phyloP scores from a whole-genome alignment of 305 asterid genomes.

The Fraxinus baroniana region DNA sequence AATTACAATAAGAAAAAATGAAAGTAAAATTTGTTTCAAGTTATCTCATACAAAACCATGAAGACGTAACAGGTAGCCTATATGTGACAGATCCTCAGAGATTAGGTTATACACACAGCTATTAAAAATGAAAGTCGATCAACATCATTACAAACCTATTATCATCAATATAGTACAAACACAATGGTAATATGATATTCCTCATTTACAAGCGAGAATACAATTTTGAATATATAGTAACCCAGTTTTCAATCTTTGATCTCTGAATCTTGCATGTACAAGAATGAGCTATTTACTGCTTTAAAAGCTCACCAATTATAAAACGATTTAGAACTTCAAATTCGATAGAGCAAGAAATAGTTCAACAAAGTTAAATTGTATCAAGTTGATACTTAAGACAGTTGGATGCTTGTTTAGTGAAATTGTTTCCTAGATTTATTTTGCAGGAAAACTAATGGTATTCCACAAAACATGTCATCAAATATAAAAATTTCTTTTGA shows the following conservation, averaged over 20 bases:
- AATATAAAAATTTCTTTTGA: not conserved
- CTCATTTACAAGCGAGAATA: not conserved
- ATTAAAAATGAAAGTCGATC: not conserved
- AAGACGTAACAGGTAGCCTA: not conserved
- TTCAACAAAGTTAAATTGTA: not conserved
- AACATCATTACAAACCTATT: not conserved
- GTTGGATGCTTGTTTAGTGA: not conserved
- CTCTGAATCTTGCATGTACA: too few relatives aligned
- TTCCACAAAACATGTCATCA: not conserved
- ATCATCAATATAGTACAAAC: not conserved
- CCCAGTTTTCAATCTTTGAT: not conserved
- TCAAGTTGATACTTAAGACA: not conserved
- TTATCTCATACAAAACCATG: not conserved
- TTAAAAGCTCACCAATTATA: not conserved
- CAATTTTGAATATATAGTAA: not conserved
- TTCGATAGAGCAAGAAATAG: constrained; percentile 1
- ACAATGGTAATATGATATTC: not conserved
- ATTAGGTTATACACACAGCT: not conserved
- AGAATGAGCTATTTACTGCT: not conserved
- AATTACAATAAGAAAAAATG: not conserved
- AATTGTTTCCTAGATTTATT: not conserved
- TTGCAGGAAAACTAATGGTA: not conserved
- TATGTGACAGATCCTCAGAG: not conserved
- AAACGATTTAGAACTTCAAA: not conserved
- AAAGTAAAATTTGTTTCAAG: not conserved